Conservation (phyloP, 306 rosid genomes). For the Ziziphus jujuba region DNA sequence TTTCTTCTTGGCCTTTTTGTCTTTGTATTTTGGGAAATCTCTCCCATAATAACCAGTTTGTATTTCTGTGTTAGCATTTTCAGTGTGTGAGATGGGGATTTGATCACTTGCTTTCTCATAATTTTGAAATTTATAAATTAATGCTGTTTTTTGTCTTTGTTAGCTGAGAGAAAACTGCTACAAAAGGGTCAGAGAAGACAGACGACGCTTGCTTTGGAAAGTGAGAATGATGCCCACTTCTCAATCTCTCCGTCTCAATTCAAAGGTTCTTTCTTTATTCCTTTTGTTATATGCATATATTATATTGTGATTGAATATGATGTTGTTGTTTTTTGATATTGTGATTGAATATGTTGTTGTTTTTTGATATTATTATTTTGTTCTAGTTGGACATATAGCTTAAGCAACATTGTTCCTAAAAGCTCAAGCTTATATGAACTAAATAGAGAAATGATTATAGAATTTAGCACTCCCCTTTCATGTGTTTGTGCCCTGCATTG, state of each 20-base stretch:
- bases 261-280: slow-evolving; percentile 32
- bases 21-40: background rate
- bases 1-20: background rate
- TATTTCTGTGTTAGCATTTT: background rate
- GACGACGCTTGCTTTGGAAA: slow-evolving; percentile 80
- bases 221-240: slow-evolving; percentile 41
- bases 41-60: background rate
- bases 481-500: no score
- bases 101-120: background rate
- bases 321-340: background rate
- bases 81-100: background rate
- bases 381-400: background rate
- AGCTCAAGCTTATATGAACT: no score
- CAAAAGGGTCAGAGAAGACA: slow-evolving; percentile 67
- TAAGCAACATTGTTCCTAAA: no score
- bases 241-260: slow-evolving; percentile 27
- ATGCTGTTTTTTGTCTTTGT: background rate
- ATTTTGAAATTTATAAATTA: background rate
- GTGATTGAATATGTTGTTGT: no score
- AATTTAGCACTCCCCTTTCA: no score
- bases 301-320: background rate
- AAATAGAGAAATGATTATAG: no score
- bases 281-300: no score
- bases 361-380: background rate
- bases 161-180: slow-evolving; percentile 79